These are phyloP conservation scores for Trichophyton rubrum DNA, from an alignment of 2,329 filamentous ascomycete genomes.

Conservation along the genomic window DNA sequence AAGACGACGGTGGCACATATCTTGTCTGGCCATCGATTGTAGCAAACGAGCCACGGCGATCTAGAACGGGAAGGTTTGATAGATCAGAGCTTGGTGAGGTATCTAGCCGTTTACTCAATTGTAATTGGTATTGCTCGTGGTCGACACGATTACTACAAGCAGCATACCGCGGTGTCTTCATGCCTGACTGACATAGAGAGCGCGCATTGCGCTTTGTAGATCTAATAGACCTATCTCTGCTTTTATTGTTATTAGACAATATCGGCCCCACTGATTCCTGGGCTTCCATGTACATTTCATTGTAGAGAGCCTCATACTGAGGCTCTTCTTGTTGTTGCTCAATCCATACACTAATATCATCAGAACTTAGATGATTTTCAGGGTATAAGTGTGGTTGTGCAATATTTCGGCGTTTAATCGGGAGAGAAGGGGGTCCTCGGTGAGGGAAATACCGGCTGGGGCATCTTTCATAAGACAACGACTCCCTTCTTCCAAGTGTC, in stretches of 20 bases:
- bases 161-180: not conserved
- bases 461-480: not conserved
- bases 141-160: too few relatives aligned
- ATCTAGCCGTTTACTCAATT: not conserved
- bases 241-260: conserved; percentile 21
- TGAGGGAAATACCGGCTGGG: not conserved
- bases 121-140: too few relatives aligned
- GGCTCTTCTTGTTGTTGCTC: not conserved
- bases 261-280: conserved; percentile 24
- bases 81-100: not conserved
- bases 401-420: conserved; percentile 4
- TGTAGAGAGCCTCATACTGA: not conserved
- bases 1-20: not conserved
- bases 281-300: not conserved
- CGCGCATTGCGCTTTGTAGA: not conserved
- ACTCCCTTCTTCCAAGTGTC: conserved; percentile 6
- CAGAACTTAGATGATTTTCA: conserved; percentile 3
- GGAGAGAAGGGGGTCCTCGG: not conserved
- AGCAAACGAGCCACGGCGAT: conserved; percentile 6
- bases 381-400: conserved; percentile 17
- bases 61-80: conserved; percentile 5
- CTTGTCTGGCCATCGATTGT: not conserved
- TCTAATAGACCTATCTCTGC: not conserved
- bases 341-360: conserved; percentile 16
- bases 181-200: not conserved